Conservation (phyloP, 192 early-diverging fungal genomes). For the Backusella macrospora region DNA sequence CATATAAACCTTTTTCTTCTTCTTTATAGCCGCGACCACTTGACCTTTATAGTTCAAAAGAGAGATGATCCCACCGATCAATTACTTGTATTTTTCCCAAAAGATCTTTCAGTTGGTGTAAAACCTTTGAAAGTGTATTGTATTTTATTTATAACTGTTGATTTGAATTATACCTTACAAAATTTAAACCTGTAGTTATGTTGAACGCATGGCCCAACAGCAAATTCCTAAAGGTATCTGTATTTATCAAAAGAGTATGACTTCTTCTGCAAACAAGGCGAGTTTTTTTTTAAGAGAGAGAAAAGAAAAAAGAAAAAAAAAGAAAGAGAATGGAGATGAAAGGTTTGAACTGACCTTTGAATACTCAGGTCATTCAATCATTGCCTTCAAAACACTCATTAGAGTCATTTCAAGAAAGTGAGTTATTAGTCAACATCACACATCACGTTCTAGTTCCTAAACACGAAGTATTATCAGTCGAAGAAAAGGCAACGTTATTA, state of each 20-base stretch:
- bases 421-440: constrained; percentile 97
- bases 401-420: constrained; percentile 88
- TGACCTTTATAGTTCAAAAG: constrained; percentile 87
- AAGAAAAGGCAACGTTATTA: constrained; percentile 91
- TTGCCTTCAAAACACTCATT: constrained; percentile 72
- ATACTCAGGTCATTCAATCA: constrained; percentile 61
- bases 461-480: constrained; percentile 82
- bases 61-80: constrained; percentile 80
- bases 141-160: background rate
- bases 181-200: constrained; percentile 48
- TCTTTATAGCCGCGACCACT: constrained; percentile 61
- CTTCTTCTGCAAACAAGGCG: constrained; percentile 83
- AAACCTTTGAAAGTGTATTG: constrained; percentile 86
- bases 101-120: constrained; percentile 86
- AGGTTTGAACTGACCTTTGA: background rate
- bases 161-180: constrained; percentile 30
- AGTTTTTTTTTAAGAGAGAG: constrained; percentile 31
- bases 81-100: constrained; percentile 91
- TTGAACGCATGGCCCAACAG: constrained; percentile 83
- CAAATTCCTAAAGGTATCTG: constrained; percentile 83
- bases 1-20: background rate
- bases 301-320: background rate
- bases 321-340: background rate
- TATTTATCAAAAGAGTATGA: constrained; percentile 83
- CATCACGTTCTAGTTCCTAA: constrained; percentile 94